Base-by-base conservation (phyloP, 305 asterid species). In the Rubia tinctorum region DNA sequence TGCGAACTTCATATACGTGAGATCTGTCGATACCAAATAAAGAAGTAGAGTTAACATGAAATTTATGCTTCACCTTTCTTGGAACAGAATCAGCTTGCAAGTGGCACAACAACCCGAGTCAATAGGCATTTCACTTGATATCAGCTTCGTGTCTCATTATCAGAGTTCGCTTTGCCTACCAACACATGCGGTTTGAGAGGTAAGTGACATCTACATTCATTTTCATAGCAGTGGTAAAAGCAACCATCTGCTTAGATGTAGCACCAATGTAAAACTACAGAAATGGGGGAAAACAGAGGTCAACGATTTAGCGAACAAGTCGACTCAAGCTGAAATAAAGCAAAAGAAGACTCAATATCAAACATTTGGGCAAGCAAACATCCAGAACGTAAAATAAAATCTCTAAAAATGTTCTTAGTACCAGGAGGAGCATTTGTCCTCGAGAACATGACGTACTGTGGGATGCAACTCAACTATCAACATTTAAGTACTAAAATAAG, bases 81-180 rank as follows among this genome's bases (percentile, higher is more conserved):
- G 96, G 94, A 75, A 95, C 97, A 71, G 95, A 92, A 77, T 86
- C 56, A 27, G 97, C 90, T 84, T 92, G 99, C 85, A 92, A 80
- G 78, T 92, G 99, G 75, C 98, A 87, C 87, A 95, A 86, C 89
- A 95, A 77, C 59, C 98, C 98, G 79, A 95, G 89, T 98, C 97
- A 95, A 84, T 92, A 95, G 7, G 92, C 90, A 81, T 95, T 95
- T 77, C 97, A 95, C 84, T 95, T 95, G 75, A 86, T 92, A 84
- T 95, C 98, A 45, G 99, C 99, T 83, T 95, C 99, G 79, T 95
- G 99, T 66, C 99, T 88, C 99, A 95, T 95, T 68, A 95, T 85
- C 84, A 95, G 85, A 20, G 98, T 92, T 68, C 98, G 84, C 77
- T 85, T 90, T 77, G 99, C 99, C 99, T 95, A 86, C 67, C 66